Evolutionary conservation across 768 basidiomycete species (phyloP), one percentile per base, ranked within the genome.

Genomic region (Podaxis mareebaensis): DNA sequence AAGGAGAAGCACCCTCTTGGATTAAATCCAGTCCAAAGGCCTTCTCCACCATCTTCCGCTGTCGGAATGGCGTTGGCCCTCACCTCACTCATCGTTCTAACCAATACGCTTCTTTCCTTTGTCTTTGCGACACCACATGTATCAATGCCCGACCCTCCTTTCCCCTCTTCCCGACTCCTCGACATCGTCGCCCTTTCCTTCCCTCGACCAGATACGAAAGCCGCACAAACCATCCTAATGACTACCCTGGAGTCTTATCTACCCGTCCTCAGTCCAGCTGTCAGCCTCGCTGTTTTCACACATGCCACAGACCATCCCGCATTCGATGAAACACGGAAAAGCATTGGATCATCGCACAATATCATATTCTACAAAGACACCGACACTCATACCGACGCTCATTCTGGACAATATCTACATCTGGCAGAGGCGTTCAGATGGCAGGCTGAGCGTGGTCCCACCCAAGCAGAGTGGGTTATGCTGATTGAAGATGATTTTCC

Each of bases 401-500:
- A 52, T 17, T 53, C 68, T 17, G 76, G 75, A 0, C 80, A 81
- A 52, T 72, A 79, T 60, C 69, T 80, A 36, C 80, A 80, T 66
- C 71, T 77, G 36, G 72, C 77, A 7, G 79, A 81, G 52, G 78
- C 78, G 3, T 74, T 81, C 44, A 63, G 74, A 28, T 80, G 78
- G 80, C 65, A 69, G 62, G 38, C 54, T 38, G 69, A 69, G 48
- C 68, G 61, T 44, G 61, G 64, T 4, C 38, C 63, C 0, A 33
- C 15, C n/a, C 62, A 64, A 40, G 72, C 77, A 13, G 78, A 80
- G 60, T 80, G 78, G 78, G 65, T 81, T 3, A 79, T 79, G 75
- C 69, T 81, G 12, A 69, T 78, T 30, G 79, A 80, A 58, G 79
- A 81, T 65, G 79, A 81, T 64, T 81, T 81, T 52, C 79, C 79